Base-by-base conservation (phyloP, 495 filamentous ascomycete species). In the Oleoguttula mirabilis region DNA sequence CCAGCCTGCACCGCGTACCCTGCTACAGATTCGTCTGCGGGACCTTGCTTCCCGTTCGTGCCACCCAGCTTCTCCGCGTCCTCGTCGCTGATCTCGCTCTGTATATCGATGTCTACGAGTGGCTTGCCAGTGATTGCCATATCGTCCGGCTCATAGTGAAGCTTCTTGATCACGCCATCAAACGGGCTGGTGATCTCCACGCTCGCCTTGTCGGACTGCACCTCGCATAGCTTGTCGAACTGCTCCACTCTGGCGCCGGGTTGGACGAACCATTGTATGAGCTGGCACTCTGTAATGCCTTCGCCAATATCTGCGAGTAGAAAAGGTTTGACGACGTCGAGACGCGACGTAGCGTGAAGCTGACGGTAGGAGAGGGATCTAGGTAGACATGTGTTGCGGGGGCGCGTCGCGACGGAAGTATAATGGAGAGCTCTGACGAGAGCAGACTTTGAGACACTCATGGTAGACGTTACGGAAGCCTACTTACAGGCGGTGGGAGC, bases 241-340 rank as follows among this genome's bases (percentile, higher is more conserved):
- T 99, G 86, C 67, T 96, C 88, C 51, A 99, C 86, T 40, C 85
- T 77, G 19, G 92, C 92, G 37, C 83, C 88, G 38, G 93, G 88
- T 60, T 94, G 81, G 47, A 96, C 90, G 60, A 95, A 99, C 92
- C 92, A 99, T 67, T 96, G 92, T 52, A 96, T 96, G 55, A 99
- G 84, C 60, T 96, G 88, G 60, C 90, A 92, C 65, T 98, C 90
- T 51, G 86, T 84, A 55, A 96, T 98, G 36, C 90, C 92, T 72
- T 99, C 92, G 16, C 92, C 92, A 55, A 95, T 94, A 64, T 99
- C 92, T 50, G 90, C 88, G 27, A 99, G 66, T 28, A 93, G 60
- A 55, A 94, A 93, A 14, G 92, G 88, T 60, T 84, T 86, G 17
- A 93, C 71, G 2, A 70, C 74, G 46, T 68, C 69, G 16, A 76